Evolutionary conservation across 345 rosid species (phyloP).

Genomic region (Syzygium grande): DNA sequence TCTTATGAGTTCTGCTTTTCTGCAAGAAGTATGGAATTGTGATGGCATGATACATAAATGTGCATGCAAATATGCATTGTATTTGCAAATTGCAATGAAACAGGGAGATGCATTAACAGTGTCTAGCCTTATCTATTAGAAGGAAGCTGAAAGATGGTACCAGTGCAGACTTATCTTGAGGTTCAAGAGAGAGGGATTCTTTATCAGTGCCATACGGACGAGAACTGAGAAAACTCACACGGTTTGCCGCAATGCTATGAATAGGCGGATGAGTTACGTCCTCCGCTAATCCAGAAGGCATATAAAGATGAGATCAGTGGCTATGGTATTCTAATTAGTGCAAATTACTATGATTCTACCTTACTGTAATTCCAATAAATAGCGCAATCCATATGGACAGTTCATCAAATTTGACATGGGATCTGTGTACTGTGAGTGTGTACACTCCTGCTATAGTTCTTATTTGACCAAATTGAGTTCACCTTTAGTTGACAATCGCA

Average conservation of each 20-base stretch:
- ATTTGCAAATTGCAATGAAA: neutral
- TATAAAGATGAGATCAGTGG: neutral
- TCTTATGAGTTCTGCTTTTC: neutral
- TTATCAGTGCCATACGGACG: neutral
- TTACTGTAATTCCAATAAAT: neutral
- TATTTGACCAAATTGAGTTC: neutral
- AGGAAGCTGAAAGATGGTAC: neutral
- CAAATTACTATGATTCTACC: neutral
- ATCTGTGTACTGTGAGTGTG: neutral
- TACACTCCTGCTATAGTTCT: neutral
- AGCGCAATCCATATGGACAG: neutral
- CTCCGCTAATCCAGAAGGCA: neutral
- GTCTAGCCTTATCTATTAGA: neutral
- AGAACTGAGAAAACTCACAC: neutral
- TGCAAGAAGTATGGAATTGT: neutral
- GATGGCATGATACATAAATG: neutral
- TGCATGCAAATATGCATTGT: neutral
- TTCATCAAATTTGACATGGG: neutral
- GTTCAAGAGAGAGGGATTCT: neutral
- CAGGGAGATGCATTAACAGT: neutral
- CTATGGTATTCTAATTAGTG: neutral
- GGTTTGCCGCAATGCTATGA: neutral
- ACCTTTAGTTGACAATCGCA: neutral
- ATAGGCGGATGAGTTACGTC: neutral
- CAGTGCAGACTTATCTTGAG: neutral